phyloP scores from a whole-genome alignment of 169 alveolate species.

The Cryptosporidium sp. region DNA sequence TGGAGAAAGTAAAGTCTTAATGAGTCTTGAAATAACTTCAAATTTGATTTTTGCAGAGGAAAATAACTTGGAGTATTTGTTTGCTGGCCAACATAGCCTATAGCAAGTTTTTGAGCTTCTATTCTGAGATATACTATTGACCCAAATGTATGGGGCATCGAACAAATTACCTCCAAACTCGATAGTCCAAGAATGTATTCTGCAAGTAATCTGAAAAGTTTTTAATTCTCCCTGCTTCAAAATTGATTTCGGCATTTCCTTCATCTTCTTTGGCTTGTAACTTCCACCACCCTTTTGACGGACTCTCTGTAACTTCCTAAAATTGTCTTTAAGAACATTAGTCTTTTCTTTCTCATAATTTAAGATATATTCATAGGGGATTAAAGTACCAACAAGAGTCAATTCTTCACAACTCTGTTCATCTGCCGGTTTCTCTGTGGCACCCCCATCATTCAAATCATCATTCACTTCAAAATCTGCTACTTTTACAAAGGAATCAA shows the following conservation, averaged over 20 bases:
- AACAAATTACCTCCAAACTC: conserved; percentile 49
- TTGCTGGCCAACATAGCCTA: conserved; percentile 65
- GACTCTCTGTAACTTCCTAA: conserved; percentile 23
- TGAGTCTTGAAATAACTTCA: conserved; percentile 49
- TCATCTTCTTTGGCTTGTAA: conserved; percentile 54
- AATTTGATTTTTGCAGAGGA: conserved; percentile 57
- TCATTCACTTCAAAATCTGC: background rate
- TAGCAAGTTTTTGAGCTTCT: conserved; percentile 33
- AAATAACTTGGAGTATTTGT: conserved; percentile 17
- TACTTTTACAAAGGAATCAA: conserved; percentile 12
- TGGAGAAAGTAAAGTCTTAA: conserved; percentile 48
- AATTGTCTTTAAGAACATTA: conserved; percentile 30
- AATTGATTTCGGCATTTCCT: conserved; percentile 43
- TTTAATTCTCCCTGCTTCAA: conserved; percentile 23
- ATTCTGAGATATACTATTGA: conserved; percentile 29
- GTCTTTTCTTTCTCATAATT: conserved; percentile 40
- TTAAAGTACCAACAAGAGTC: conserved; percentile 30
- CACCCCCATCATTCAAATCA: background rate
- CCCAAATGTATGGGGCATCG: conserved; percentile 65
- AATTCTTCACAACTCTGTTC: conserved; percentile 19
- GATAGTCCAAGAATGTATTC: conserved; percentile 61
- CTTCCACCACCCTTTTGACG: conserved; percentile 66
- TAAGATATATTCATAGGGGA: conserved; percentile 30
- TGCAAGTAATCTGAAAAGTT: conserved; percentile 36
- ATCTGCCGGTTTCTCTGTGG: background rate